Evolutionary conservation across 2,329 filamentous ascomycete species (phyloP).

Genomic region (Cladosporium velox): DNA sequence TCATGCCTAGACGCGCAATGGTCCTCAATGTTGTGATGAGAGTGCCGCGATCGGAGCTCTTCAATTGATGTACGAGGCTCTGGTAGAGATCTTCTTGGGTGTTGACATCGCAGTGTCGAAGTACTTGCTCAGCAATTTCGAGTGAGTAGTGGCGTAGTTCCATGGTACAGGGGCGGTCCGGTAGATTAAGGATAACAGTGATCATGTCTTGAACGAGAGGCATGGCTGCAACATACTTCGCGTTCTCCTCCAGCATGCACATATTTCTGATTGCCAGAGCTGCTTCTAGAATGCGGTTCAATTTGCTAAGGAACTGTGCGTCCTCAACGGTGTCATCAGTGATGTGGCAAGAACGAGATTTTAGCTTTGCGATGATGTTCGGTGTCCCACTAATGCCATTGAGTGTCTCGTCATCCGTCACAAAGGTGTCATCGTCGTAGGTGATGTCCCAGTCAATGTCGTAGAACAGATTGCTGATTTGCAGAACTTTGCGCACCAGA

Average conservation of each 20-base stretch:
- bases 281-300: conserved; percentile 82
- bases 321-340: conserved; percentile 71
- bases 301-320: conserved; percentile 66
- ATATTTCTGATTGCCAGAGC: conserved; percentile 90
- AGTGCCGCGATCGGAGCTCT: conserved; percentile 71
- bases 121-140: conserved; percentile 88
- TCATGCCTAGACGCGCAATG: conserved; percentile 84
- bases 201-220: conserved; percentile 77
- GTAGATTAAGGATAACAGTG: conserved; percentile 78
- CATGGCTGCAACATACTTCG: conserved; percentile 74
- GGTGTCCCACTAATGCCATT: conserved; percentile 68
- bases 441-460: conserved; percentile 78
- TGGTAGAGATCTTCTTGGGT: conserved; percentile 76
- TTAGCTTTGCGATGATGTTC: conserved; percentile 72
- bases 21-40: conserved; percentile 80
- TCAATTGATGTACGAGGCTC: conserved; percentile 62
- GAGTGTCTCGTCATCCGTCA: conserved; percentile 56
- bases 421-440: conserved; percentile 62
- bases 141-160: conserved; percentile 90
- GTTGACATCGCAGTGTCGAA: conserved; percentile 73
- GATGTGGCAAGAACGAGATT: conserved; percentile 58
- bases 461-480: conserved; percentile 77
- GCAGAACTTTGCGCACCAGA: conserved; percentile 79
- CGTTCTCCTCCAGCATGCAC: conserved; percentile 90
- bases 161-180: conserved; percentile 68